Evolutionary conservation across 371 early-diverging fungal species (phyloP), one percentile per base, ranked within the genome.

Genomic region (Haplosporangium sp.): DNA sequence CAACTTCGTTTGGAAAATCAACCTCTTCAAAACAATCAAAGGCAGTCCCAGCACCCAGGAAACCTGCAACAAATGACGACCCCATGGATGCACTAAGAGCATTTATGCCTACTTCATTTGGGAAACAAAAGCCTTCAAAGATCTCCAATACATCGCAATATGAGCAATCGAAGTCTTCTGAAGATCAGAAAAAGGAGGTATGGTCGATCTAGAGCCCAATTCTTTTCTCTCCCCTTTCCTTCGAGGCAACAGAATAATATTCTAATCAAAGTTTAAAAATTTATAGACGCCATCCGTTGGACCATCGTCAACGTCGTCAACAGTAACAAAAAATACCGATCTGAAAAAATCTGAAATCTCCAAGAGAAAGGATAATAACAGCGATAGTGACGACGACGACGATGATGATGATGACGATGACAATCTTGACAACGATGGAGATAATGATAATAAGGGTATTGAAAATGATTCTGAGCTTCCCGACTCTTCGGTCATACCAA

Each of bases 41-140:
- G 58, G 38, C 64, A 13, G 62, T 66, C 15, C 17, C 69, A 20
- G 67, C 72, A 59, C 63, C 69, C 8, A 72, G 66, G 57, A 72
- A 75, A n/a, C 52, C 53, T 4, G 47, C 59, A n/a, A 65, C 63
- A 2, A 53, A 63, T 47, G 70, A 85, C 65, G 68, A 75, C 39
- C 87, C 82, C 47, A 83, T 84, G 84, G 89, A 86, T 65, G 83
- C 87, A 3, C 72, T 91, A 10, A 70, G 88, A 37, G 79, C 82
- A 20, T 86, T 88, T 62, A 72, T 91, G 72, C 90, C 90, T n/a
- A 88, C 81, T 6, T 88, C 90, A 4, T 91, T 91, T 79, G 91
- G 90, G 10, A 87, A 88, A 61, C 86, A 87, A 65, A 83, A 86
- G 39, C 61, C 85, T 35, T 72, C 83, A 38, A 84, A 75, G 55